Evolutionary conservation across 1,139 yeast species (phyloP).

Genomic region (Sugiyamaella japonica): DNA sequence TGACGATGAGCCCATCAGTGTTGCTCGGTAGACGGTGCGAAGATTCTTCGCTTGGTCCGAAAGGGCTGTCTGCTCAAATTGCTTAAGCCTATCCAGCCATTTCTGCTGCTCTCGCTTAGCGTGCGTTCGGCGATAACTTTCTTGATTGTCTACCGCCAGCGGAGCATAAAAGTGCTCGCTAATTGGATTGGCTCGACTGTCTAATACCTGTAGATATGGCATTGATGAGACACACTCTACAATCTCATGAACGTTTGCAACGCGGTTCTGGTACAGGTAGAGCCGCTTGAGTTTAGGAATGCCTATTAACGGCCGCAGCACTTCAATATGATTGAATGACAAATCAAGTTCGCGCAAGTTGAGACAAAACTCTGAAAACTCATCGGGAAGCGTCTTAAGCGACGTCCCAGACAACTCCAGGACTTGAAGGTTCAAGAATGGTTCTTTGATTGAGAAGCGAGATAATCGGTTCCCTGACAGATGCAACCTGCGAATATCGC

Average conservation of each 20-base stretch:
- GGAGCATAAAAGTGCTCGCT: conserved; percentile 36
- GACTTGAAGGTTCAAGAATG: conserved; percentile 38
- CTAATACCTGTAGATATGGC: conserved; percentile 34
- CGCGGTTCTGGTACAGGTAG: conserved; percentile 35
- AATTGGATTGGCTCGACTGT: conserved; percentile 39
- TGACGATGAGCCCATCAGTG: conserved; percentile 9
- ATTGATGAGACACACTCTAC: conserved; percentile 30
- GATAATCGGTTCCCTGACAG: conserved; percentile 33
- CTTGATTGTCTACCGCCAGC: conserved; percentile 21
- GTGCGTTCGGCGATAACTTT: conserved; percentile 27
- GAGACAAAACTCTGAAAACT: conserved; percentile 31
- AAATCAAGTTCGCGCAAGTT: conserved; percentile 40
- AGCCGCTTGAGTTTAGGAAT: conserved; percentile 36
- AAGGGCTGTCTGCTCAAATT: conserved; percentile 22
- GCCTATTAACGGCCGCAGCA: conserved; percentile 32
- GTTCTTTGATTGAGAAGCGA: conserved; percentile 28
- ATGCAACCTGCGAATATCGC: conserved; percentile 33
- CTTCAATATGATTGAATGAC: conserved; percentile 36
- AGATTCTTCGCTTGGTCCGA: not conserved
- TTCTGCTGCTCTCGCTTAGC: conserved; percentile 23
- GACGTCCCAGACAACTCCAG: conserved; percentile 38
- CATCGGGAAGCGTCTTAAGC: conserved; percentile 33
- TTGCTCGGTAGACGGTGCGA: conserved; percentile 14
- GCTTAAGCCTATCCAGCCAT: conserved; percentile 29
- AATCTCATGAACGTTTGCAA: conserved; percentile 30